Base-by-base conservation (phyloP, 345 rosid species). In the Corchorus capsularis region DNA sequence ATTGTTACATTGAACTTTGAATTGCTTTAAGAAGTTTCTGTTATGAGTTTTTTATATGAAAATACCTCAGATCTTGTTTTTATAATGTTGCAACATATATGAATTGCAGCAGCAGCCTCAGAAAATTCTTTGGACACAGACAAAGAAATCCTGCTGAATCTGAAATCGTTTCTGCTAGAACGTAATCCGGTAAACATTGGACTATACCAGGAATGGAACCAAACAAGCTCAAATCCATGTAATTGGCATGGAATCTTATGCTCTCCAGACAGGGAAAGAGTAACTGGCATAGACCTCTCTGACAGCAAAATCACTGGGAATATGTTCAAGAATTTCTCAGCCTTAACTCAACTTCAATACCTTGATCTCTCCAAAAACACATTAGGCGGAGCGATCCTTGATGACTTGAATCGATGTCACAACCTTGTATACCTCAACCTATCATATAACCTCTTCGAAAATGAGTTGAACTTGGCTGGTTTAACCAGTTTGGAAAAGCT, bases 311-410 rank as follows among this genome's bases (percentile, higher is more conserved):
- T 93, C 71, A 66, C 90, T 1, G 85, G 89, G 14, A 73, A 59
- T 43, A 19, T 95, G 0, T 95, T 82, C 81, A 6, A 4, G 0
- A 87, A 85, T 68, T 91, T 95, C 86, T 95, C 97, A 0, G 81
- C 89, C 19, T 85, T 95, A 47, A 85, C 91, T 9, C 74, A 87
- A 27, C 96, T 95, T 32, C 56, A 87, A 6, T 73, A 71, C 75
- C 97, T 93, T 19, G 96, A 95, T 82, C 88, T 95, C 69, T 95
- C 99, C 0, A 32, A 0, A 20, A 95, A 95, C 85, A 88, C 89
- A 3, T 74, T 95, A 39, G 3, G 20, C 12, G 97, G 97, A 4
- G 6, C 56, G 2, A 83, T 95, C 37, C 91, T 91, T 2, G 75
- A 71, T 57, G 97, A 93, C 72, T 32, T 94, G 61, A 88, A 76